Evolutionary conservation across 208 protist genomes (phyloP).

Genomic region (Borovskyia barvae): DNA sequence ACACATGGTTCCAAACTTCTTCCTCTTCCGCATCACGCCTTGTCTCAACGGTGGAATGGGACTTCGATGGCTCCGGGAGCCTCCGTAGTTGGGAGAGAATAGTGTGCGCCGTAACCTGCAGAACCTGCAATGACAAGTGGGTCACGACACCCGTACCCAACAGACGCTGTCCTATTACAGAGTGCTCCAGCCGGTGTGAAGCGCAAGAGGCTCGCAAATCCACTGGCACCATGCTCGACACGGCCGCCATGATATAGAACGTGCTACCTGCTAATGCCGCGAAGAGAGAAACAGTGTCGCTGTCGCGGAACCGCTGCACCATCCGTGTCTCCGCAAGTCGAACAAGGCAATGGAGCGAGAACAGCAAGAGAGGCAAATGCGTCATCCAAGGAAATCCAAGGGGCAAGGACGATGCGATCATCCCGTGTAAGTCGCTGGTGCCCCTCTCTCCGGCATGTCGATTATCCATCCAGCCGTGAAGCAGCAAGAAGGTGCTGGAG

Average conservation of each 20-base stretch:
- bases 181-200: neutral
- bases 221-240: constrained; percentile 30
- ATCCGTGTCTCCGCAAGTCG: constrained; percentile 59
- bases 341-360: constrained; percentile 60
- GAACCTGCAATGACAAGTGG: constrained; percentile 46
- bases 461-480: neutral
- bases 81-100: constrained; percentile 40
- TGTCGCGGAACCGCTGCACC: constrained; percentile 45
- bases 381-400: neutral
- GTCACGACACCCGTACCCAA: constrained; percentile 4
- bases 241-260: constrained; percentile 71
- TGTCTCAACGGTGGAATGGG: too few species aligned
- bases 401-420: neutral
- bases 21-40: neutral
- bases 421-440: too few species aligned
- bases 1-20: too few species aligned
- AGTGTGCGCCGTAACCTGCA: constrained; percentile 57
- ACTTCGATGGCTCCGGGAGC: too few species aligned
- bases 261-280: constrained; percentile 59
- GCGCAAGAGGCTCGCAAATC: neutral
- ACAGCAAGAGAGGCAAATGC: constrained; percentile 33
- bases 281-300: constrained; percentile 70
- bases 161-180: neutral
- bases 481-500: constrained; percentile 20
- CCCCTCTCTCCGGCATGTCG: too few species aligned